These are phyloP conservation scores for Mikania micrantha DNA, from an alignment of 129 eudicot species.

Conservation along the genomic window DNA sequence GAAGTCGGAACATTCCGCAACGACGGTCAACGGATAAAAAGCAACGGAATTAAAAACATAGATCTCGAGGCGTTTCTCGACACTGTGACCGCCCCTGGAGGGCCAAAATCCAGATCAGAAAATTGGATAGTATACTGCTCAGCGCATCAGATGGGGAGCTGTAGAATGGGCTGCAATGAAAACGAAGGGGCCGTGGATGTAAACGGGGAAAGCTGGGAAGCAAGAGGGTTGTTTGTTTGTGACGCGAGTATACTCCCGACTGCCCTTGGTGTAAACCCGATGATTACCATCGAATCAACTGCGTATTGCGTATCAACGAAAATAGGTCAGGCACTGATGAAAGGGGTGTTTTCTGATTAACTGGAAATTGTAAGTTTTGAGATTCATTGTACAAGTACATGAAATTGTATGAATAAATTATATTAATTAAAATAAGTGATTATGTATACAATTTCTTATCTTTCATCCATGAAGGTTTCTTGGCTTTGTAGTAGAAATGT, in stretches of 20 bases:
- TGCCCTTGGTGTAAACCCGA: conserved; percentile 85
- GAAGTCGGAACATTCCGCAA: conserved; percentile 85
- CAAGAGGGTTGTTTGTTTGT: conserved; percentile 72
- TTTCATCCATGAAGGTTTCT: conserved; percentile 70
- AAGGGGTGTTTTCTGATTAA: conserved; percentile 24
- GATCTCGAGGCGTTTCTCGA: conserved; percentile 80
- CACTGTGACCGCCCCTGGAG: conserved; percentile 40
- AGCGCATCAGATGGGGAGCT: conserved; percentile 96
- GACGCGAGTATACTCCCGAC: conserved; percentile 82
- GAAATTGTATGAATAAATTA: background rate
- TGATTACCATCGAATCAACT: conserved; percentile 75
- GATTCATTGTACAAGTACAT: background rate
- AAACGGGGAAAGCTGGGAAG: conserved; percentile 94
- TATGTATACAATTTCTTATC: conserved; percentile 27
- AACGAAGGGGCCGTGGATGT: conserved; percentile 78
- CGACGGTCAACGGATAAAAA: conserved; percentile 66
- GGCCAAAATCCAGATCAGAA: conserved; percentile 49
- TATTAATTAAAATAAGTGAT: background rate
- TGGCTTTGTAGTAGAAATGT: conserved; percentile 79
- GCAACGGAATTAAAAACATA: conserved; percentile 33
- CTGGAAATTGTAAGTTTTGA: background rate
- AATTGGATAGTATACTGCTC: conserved; percentile 67
- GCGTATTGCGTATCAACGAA: conserved; percentile 68
- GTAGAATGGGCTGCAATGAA: conserved; percentile 69
- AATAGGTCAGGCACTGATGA: conserved; percentile 35